Evolutionary conservation across 202 grass and related monocot species (phyloP).

Genomic region (Brachypodium distachyon): DNA sequence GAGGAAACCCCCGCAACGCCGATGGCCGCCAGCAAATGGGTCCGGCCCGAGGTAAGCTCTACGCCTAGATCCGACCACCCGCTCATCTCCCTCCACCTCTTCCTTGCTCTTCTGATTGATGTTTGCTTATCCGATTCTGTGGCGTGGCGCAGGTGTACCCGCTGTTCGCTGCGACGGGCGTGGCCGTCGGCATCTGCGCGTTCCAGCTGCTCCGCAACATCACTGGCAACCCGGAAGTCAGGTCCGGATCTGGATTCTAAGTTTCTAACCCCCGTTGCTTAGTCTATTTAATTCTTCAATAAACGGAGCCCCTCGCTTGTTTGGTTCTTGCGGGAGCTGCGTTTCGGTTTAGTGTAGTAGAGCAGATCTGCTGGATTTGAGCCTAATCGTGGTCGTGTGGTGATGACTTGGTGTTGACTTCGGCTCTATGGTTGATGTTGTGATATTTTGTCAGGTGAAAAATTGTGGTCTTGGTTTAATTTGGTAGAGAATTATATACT

Average conservation of each 20-base stretch:
- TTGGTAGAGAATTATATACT: background rate
- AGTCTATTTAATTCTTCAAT: too few species aligned
- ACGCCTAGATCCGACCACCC: background rate
- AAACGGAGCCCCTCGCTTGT: background rate
- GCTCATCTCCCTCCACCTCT: background rate
- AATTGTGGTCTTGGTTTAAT: background rate
- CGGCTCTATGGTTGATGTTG: background rate
- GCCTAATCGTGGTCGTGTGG: background rate
- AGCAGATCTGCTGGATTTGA: constrained; percentile 11
- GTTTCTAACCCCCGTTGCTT: too few species aligned
- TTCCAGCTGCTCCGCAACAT: constrained; percentile 65
- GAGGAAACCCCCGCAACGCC: background rate
- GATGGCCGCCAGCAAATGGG: constrained; percentile 59
- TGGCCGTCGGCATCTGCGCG: constrained; percentile 56
- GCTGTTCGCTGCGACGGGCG: constrained; percentile 68
- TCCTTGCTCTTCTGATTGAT: background rate
- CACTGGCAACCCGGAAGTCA: constrained; percentile 78
- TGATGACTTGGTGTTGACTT: constrained; percentile 14
- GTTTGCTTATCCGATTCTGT: background rate
- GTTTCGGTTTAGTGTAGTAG: background rate
- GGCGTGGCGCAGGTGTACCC: constrained; percentile 50
- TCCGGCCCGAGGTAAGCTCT: constrained; percentile 46
- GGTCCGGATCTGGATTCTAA: constrained; percentile 22
- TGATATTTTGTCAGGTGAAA: constrained; percentile 3
- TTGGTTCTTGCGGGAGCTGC: background rate